A percentile compares a stretch with the other conserved stretches of the same genome.
Conservation (phyloP, 2,329 filamentous ascomycete genomes). For the Trichoderma semiorbis region DNA sequence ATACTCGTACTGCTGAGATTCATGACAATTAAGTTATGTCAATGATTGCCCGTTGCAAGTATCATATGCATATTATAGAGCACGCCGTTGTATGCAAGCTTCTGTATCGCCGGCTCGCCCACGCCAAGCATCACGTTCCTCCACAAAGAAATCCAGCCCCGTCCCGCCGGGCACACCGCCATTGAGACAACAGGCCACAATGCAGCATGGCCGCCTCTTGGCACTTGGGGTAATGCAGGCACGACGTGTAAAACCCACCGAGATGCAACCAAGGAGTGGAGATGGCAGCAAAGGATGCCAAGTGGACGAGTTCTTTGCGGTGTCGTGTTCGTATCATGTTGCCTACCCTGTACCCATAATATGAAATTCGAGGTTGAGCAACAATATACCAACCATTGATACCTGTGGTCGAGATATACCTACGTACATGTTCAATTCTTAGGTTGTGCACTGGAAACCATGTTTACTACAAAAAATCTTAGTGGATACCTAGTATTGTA, state of each 20-base stretch:
- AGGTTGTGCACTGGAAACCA: neutral
- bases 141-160: neutral
- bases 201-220: neutral
- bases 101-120: neutral
- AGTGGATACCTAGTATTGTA: neutral
- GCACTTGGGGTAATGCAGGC: constrained; percentile 7
- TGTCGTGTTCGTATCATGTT: neutral
- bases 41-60: neutral
- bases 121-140: neutral
- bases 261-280: neutral
- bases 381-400: neutral
- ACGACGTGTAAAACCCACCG: neutral
- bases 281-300: neutral
- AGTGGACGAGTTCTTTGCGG: neutral
- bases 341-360: neutral
- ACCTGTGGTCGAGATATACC: neutral
- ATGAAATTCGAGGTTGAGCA: neutral
- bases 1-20: neutral
- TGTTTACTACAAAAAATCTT: neutral
- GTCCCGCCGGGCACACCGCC: neutral
- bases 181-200: neutral
- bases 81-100: neutral
- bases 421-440: neutral
- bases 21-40: neutral
- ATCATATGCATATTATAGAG: neutral